Base-by-base conservation (phyloP, 1,284 basidiomycete genomes). In the Wallemia mellicola region DNA sequence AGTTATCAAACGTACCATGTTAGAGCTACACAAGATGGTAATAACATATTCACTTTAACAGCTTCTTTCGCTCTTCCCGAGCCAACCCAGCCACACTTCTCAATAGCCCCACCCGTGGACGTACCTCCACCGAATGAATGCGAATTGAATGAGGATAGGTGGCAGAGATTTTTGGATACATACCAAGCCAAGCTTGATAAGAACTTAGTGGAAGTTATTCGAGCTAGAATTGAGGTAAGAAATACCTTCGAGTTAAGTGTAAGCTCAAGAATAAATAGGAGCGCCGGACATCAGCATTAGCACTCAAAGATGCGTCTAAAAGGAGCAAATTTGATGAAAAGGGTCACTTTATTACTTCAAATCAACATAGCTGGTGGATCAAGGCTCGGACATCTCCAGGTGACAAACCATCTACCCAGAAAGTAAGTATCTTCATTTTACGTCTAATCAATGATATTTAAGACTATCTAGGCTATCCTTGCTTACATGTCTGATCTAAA, bases 41-140 rank as follows among this genome's bases (percentile, higher is more conserved):
- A 74, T 57, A 75, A 77, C 54, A 78, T 94, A 63, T 94, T 92
- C 70, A 76, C 83, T 60, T 75, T 92, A 68, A 72, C 85, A 62
- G 87, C 83, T 66, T 91, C 86, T 1, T 94, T 88, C 73, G 81
- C 88, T 62, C 73, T 75, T 33, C 82, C 84, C 1, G 84, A 89
- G 67, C 78, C 78, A 1, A 77, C 76, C 72, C 83, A 86, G 66
- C 80, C 78, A 2, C 68, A 71, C 15, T 62, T 64, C 32, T 32
- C 59, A 59, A 58, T 59, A 54, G 27, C 56, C 55, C 25, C 19
- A 32, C 55, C 55, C 2, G 9, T n/a, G 5, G 27, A 57, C 55
- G 15, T 57, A 28, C 55, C 55, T 28, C 55, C 55, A 27, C 55
- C 55, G 5, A 25, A 57, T 3, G 55, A 57, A 28, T 57, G 55